phyloP scores from a whole-genome alignment of 2,329 filamentous ascomycete species.

The Sarocladium strictum region DNA sequence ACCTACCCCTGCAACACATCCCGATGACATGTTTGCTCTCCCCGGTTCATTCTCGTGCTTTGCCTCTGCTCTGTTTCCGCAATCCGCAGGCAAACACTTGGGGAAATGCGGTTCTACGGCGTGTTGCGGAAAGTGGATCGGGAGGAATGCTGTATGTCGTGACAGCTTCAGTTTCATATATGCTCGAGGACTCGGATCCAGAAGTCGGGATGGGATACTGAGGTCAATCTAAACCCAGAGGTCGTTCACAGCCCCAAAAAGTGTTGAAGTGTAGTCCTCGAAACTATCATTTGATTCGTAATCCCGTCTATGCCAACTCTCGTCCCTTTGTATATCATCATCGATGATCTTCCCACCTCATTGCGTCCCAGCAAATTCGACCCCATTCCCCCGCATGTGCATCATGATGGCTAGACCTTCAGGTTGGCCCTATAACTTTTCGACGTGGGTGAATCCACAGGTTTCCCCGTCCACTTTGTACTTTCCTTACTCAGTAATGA shows the following conservation, averaged over 20 bases:
- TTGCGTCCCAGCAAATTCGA: neutral
- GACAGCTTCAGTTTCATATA: neutral
- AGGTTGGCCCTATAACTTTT: neutral
- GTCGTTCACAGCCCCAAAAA: too few species aligned
- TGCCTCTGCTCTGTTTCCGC: neutral
- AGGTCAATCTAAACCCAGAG: too few species aligned
- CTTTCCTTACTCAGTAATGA: slow-evolving; percentile 41
- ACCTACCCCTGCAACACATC: neutral
- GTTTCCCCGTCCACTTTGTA: slow-evolving; percentile 15
- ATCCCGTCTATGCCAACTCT: neutral
- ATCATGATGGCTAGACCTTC: slow-evolving; percentile 1
- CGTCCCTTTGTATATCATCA: neutral
- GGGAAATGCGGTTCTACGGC: too few species aligned
- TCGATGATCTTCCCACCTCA: neutral
- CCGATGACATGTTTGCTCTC: neutral
- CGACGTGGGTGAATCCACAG: neutral
- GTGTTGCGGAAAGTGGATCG: too few species aligned
- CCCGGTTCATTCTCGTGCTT: slow-evolving; percentile 5
- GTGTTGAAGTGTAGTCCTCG: neutral
- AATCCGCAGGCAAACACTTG: too few species aligned
- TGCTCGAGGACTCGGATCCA: neutral
- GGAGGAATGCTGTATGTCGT: too few species aligned
- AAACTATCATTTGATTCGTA: slow-evolving; percentile 2
- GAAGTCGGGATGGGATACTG: neutral
- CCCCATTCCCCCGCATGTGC: neutral